Evolutionary conservation across 2,329 filamentous ascomycete species (phyloP).

Genomic region (Ophiostoma himal-ulmi): DNA sequence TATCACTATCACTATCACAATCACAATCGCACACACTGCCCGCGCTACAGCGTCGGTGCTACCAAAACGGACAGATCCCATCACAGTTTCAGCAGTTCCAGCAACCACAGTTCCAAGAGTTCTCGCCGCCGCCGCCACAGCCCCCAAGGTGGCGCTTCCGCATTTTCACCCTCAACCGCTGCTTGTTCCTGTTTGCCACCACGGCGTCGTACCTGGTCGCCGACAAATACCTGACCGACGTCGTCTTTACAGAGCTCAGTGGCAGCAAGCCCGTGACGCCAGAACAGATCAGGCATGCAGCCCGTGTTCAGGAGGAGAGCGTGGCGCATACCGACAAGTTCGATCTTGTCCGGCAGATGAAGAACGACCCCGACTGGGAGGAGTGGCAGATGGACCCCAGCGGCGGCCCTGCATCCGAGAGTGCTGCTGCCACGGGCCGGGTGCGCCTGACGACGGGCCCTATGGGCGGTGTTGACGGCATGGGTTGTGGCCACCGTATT

Average conservation of each 20-base stretch:
- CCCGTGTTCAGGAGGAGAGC: background rate
- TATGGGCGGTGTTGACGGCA: slow-evolving; percentile 38
- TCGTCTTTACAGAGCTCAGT: background rate
- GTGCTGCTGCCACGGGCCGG: background rate
- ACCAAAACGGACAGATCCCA: background rate
- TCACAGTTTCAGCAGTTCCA: background rate
- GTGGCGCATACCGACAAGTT: background rate
- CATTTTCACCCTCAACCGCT: slow-evolving; percentile 2
- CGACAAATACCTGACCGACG: background rate
- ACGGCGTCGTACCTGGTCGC: background rate
- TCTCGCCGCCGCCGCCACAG: background rate
- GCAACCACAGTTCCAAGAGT: background rate
- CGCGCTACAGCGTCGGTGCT: background rate
- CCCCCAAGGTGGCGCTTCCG: background rate
- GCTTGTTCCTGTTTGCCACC: background rate
- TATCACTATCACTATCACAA: background rate
- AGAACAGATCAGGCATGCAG: background rate
- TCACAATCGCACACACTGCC: background rate
- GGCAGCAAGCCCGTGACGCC: background rate
- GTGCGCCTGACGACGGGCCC: slow-evolving; percentile 39
- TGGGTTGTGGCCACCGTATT: slow-evolving; percentile 51
- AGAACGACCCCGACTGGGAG: slow-evolving; percentile 23
- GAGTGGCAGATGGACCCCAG: slow-evolving; percentile 18
- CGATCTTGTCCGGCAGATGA: slow-evolving; percentile 22
- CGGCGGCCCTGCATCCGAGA: background rate